phyloP scores from a whole-genome alignment of 75 land plant species.

The Pseudotsuga menziesii region DNA sequence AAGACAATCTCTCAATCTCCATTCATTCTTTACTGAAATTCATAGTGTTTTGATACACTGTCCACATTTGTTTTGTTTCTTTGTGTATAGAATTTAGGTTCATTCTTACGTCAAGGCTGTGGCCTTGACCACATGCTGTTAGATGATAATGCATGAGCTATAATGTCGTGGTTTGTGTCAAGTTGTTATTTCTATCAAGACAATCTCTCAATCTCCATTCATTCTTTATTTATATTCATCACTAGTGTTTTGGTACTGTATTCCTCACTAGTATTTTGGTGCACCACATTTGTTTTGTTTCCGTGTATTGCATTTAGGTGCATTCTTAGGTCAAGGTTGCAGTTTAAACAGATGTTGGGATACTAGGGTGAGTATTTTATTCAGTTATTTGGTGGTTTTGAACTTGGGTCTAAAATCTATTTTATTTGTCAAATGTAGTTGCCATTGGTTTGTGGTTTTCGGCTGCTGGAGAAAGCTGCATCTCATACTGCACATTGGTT shows the following conservation, averaged over 20 bases:
- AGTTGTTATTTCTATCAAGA: too few relatives aligned
- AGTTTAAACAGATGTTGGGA: neutral
- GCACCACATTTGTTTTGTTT: neutral
- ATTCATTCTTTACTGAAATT: neutral
- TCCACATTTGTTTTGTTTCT: neutral
- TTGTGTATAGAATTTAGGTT: neutral
- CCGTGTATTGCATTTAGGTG: neutral
- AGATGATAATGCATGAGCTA: too few relatives aligned
- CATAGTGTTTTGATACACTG: neutral
- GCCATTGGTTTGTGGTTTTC: slow-evolving; percentile 65
- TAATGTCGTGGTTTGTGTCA: too few relatives aligned
- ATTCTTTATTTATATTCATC: neutral
- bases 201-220: neutral
- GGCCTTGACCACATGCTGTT: neutral
- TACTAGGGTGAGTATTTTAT: neutral
- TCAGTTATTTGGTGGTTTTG: neutral
- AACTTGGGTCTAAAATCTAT: neutral
- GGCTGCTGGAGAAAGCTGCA: slow-evolving; percentile 55
- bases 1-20: neutral
- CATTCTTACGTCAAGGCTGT: neutral
- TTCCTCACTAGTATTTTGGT: neutral
- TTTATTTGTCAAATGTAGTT: slow-evolving; percentile 37
- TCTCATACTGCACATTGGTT: slow-evolving; percentile 39
- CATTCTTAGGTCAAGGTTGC: neutral
- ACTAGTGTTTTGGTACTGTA: neutral